Evolutionary conservation across 2,329 filamentous ascomycete genomes (phyloP).

Genomic region (Scedosporium aurantiacum): DNA sequence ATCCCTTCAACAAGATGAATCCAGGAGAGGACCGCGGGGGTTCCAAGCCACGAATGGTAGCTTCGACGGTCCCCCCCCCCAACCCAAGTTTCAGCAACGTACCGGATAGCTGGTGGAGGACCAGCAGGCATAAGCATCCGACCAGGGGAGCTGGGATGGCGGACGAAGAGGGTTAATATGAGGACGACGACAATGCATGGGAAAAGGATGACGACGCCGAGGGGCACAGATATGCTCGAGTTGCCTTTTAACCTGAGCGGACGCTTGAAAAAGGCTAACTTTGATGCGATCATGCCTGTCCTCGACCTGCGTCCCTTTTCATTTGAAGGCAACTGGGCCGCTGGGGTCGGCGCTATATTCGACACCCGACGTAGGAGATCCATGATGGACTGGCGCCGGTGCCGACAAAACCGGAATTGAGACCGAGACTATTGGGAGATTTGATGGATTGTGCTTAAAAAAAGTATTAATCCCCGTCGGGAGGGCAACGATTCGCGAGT

Average conservation of each 20-base stretch:
- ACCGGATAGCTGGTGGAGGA: conserved; percentile 83
- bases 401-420: not conserved
- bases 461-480: not conserved
- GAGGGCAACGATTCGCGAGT: not conserved
- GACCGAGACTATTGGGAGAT: not conserved
- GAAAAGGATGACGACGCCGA: conserved; percentile 87
- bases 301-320: conserved; percentile 33
- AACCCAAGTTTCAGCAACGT: conserved; percentile 23
- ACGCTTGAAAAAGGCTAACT: conserved; percentile 71
- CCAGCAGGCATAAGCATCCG: conserved; percentile 80
- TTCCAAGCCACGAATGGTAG: too few relatives aligned
- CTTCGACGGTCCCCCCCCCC: too few relatives aligned
- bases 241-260: conserved; percentile 84
- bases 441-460: not conserved
- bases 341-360: conserved; percentile 33
- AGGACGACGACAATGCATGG: conserved; percentile 83
- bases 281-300: conserved; percentile 30
- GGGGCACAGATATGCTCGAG: conserved; percentile 81
- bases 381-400: conserved; percentile 25
- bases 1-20: too few relatives aligned
- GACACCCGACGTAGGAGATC: conserved; percentile 47
- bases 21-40: too few relatives aligned
- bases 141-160: conserved; percentile 73
- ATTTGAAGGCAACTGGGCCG: conserved; percentile 38
- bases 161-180: conserved; percentile 80